These are phyloP conservation scores for Zasmidium angulare DNA, from an alignment of 2,329 filamentous ascomycete species.

Conservation along the genomic window DNA sequence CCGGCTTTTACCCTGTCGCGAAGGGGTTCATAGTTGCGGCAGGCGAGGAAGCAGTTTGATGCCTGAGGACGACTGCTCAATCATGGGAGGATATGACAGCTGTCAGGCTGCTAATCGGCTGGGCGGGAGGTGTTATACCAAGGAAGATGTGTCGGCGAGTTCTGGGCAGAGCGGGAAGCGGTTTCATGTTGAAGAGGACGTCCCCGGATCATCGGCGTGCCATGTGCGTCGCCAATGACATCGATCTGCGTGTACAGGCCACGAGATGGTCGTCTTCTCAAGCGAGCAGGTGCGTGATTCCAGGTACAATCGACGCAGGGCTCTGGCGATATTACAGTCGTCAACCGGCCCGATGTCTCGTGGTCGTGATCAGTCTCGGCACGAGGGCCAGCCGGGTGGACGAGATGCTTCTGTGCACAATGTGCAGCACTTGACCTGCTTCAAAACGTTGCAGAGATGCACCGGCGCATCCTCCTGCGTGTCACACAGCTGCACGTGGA, in stretches of 20 bases:
- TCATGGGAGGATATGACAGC: background rate
- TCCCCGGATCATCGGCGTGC: constrained; percentile 1
- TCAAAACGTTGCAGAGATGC: background rate
- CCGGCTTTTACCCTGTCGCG: background rate
- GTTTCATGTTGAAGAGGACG: background rate
- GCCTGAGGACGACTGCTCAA: background rate
- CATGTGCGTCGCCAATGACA: background rate
- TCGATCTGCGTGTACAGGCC: background rate
- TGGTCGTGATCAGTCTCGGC: background rate
- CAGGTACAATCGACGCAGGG: background rate
- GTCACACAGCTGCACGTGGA: background rate
- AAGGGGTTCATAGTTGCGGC: background rate
- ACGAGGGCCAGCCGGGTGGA: background rate
- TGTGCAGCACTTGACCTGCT: background rate
- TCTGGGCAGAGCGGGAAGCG: background rate
- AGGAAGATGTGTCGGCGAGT: background rate
- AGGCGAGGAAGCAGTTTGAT: background rate
- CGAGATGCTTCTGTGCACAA: background rate
- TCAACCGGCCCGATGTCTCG: background rate
- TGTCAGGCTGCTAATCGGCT: background rate
- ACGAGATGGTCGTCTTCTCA: background rate
- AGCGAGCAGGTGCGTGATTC: background rate
- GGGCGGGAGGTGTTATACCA: background rate
- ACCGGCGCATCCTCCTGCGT: background rate
- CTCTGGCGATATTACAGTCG: background rate